A percentile compares a stretch with the other conserved stretches of the same genome.
phyloP scores from a whole-genome alignment of 202 grass and related monocot species.

The Alloteropsis angusta region DNA sequence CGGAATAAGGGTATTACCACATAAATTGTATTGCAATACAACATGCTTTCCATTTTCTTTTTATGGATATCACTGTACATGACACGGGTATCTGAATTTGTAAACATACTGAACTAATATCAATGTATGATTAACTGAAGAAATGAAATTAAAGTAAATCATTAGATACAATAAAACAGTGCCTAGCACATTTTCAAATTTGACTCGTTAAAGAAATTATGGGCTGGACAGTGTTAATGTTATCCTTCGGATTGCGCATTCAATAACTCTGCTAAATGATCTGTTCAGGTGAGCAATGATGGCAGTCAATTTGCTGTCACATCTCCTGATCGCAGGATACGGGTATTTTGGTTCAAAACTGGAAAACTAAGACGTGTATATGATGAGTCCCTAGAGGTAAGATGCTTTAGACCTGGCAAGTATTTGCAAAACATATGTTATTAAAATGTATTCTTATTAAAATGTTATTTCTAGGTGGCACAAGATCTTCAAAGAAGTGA shows the following conservation, averaged over 20 bases:
- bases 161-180: slow-evolving; percentile 3
- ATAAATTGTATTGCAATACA: not conserved
- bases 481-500: slow-evolving; percentile 99
- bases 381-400: slow-evolving; percentile 94
- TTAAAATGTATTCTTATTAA: not conserved
- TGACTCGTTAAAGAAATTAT: not conserved
- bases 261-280: slow-evolving; percentile 20
- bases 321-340: slow-evolving; percentile 86
- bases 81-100: not conserved
- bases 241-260: not conserved
- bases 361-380: slow-evolving; percentile 91
- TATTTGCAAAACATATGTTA: slow-evolving; percentile 4
- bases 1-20: not conserved
- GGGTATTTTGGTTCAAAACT: slow-evolving; percentile 97
- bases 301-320: slow-evolving; percentile 84
- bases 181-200: not conserved
- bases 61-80: not conserved
- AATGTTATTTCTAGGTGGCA: slow-evolving; percentile 54
- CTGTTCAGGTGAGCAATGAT: slow-evolving; percentile 73
- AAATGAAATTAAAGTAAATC: not conserved
- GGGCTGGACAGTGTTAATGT: not conserved
- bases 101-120: not conserved
- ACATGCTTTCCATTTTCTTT: not conserved
- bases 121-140: not conserved
- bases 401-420: not conserved